Evolutionary conservation across 805 yeast genomes (phyloP), one percentile per base, ranked within the genome.

Genomic region (Cyberlindnera euphorbiiphila): DNA sequence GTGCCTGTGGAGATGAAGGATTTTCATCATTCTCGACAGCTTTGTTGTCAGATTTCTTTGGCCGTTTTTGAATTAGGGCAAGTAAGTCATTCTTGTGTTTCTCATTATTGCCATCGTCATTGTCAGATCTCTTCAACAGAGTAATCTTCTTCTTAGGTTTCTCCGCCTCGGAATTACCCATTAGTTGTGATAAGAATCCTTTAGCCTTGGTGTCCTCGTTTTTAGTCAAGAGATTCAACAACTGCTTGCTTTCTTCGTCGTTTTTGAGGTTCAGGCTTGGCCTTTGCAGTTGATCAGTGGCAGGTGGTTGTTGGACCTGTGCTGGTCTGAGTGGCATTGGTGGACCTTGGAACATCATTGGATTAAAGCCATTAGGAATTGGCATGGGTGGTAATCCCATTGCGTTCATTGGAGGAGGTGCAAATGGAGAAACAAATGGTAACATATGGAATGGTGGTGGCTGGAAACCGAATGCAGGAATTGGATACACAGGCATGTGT

Each of bases 181-280:
- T 32, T 18, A 39, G 20, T 17, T 46, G 42, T 9, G 49, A 45
- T 9, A 45, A 21, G 19, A 50, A 30, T 9, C 43, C 50, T 25
- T 45, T 45, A 4, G 50, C 26, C 33, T 30, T 33, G 25, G 30
- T 45, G 7, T 37, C 34, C 3, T 36, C 38, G 25, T 57, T 60
- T 27, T 56, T 60, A 25, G 64, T 68, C 49, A 72, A 59, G 14
- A 72, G 56, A 3, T 71, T 65, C 36, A 71, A 59, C 11, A 72
- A 49, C 35, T 70, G 74, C 43, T 62, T 64, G 2, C 71, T 64
- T 36, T 65, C 64, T 4, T 62, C 57, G 29, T 53, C 59, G 35
- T 47, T 48, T 36, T 46, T 54, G 32, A 57, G 43, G n/a, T 56
- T 57, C 33, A 64, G 50, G 8, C 63, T 56, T 27, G 66, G 65